Evolutionary conservation across 2,329 filamentous ascomycete genomes (phyloP), one percentile per base, ranked within the genome.

Genomic region (Xenosphaeropsis pyriputrescens): DNA sequence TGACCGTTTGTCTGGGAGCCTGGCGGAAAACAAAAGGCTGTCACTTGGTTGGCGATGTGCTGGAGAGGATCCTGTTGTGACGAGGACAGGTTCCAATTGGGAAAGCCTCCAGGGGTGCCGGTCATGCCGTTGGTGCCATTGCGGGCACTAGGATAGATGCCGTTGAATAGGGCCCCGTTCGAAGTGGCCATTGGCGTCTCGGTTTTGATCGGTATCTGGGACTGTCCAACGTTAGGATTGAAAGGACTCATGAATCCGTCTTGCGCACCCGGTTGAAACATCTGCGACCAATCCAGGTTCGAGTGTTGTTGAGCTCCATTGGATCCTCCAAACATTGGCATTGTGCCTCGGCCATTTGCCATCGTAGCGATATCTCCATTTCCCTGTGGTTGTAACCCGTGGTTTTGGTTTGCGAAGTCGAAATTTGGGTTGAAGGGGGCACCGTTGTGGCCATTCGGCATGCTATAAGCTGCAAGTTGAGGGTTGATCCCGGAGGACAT

Each of bases 221-320:
- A 75, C 64, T 77, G 70, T 59, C 70, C 68, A 69, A 71, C 65
- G 67, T 78, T 78, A 68, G 77, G 36, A 32, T 44, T 45, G 37
- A 49, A 51, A 17, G 39, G 40, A 35, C 66, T 71, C 65, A 72
- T 70, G 61, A 73, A 76, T 59, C 68, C 65, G 61, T 75, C 65
- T 60, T 79, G 72, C 63, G 72, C 68, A 70, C 75, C 76, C 64
- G 76, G 61, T 64, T 78, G 79, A 65, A 84, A 84, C 75, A 85
- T 81, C 57, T 79, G 72, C 54, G 78, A 71, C 80, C 80, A 85
- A 63, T 85, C 79, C 64, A 80, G 64, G 64, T 69, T 61, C 56
- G 67, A 64, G 62, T 71, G 67, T 61, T 76, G 72, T 58, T 69
- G 68, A 59, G 68, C 62, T 39, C 41, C 43, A 60, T 69, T 70